These are phyloP conservation scores for Nothophytophthora sp. DNA, from an alignment of 352 stramenopile genomes.

Conservation along the genomic window DNA sequence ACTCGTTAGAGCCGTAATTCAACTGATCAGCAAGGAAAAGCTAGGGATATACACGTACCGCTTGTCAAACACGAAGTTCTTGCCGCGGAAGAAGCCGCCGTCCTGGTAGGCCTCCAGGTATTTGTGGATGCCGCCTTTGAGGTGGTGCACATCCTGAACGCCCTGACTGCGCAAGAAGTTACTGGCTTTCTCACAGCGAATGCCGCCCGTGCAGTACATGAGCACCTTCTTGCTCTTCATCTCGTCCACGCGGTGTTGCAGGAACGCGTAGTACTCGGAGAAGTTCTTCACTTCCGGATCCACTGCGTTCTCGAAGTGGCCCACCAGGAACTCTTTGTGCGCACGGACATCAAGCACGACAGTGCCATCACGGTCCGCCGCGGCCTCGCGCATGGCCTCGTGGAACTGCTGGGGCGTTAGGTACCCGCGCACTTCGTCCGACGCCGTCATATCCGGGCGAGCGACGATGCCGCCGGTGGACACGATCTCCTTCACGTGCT, in stretches of 20 bases:
- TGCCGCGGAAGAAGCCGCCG: slow-evolving; percentile 68
- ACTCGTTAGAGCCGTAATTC: too few species aligned
- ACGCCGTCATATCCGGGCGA: slow-evolving; percentile 55
- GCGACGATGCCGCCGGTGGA: slow-evolving; percentile 52
- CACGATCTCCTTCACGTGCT: slow-evolving; percentile 82
- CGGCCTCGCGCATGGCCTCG: slow-evolving; percentile 45
- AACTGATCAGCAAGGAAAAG: background rate
- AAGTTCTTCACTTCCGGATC: slow-evolving; percentile 77
- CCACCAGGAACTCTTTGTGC: slow-evolving; percentile 69
- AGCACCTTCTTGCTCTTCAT: slow-evolving; percentile 77
- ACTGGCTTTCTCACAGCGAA: slow-evolving; percentile 75
- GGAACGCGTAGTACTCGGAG: slow-evolving; percentile 71
- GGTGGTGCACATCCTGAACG: slow-evolving; percentile 57
- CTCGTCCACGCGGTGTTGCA: slow-evolving; percentile 57
- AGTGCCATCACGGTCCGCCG: slow-evolving; percentile 42
- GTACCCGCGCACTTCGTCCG: slow-evolving; percentile 63
- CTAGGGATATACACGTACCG: slow-evolving; percentile 29
- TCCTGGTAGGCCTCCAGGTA: slow-evolving; percentile 69
- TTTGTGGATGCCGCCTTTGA: slow-evolving; percentile 79
- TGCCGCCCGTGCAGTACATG: slow-evolving; percentile 82
- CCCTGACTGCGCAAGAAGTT: slow-evolving; percentile 67
- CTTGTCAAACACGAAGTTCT: slow-evolving; percentile 86
- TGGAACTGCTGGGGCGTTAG: slow-evolving; percentile 82
- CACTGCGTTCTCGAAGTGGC: slow-evolving; percentile 68
- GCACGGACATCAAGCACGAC: slow-evolving; percentile 65